Percentiles rank a stretch among this genome's conserved stretches.
Evolutionary conservation across 768 basidiomycete genomes (phyloP).

Genomic region (Aureoboletus auriporus): DNA sequence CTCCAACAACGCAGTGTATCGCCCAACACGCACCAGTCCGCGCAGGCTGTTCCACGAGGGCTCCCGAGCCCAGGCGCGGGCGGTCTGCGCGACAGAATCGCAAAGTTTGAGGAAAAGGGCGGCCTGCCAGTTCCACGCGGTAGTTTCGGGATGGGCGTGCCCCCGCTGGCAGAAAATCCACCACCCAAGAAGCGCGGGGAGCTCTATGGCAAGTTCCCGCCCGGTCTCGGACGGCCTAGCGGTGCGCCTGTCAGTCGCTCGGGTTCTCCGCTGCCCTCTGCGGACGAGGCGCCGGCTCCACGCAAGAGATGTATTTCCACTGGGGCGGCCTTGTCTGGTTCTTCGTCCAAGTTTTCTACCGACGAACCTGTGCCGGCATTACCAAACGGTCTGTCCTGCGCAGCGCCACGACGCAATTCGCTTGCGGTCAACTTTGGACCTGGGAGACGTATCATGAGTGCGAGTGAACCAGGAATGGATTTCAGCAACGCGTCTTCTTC

Average conservation of each 20-base stretch:
- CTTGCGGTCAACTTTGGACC: slow-evolving; percentile 22
- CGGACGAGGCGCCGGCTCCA: slow-evolving; percentile 16
- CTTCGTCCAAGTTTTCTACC: slow-evolving; percentile 4
- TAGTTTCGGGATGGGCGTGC: slow-evolving; percentile 66
- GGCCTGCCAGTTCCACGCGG: slow-evolving; percentile 72
- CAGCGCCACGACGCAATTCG: slow-evolving; percentile 26
- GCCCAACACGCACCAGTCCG: slow-evolving; percentile 29
- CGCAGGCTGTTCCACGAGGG: slow-evolving; percentile 29
- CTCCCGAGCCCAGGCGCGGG: slow-evolving; percentile 26
- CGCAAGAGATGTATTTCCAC: slow-evolving; percentile 30
- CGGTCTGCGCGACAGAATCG: slow-evolving; percentile 64
- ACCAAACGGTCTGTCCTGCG: slow-evolving; percentile 9
- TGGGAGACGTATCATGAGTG: slow-evolving; percentile 18
- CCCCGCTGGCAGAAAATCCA: slow-evolving; percentile 46
- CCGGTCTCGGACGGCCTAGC: slow-evolving; percentile 23
- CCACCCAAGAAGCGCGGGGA: slow-evolving; percentile 55
- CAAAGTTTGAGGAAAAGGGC: slow-evolving; percentile 76
- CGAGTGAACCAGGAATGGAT: slow-evolving; percentile 7
- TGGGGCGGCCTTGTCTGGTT: slow-evolving; percentile 17
- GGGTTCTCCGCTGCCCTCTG: slow-evolving; percentile 13
- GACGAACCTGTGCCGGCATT: slow-evolving; percentile 25
- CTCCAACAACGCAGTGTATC: slow-evolving; percentile 54
- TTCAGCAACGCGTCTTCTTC: slow-evolving; percentile 2
- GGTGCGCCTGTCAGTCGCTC: slow-evolving; percentile 15
- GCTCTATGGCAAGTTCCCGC: slow-evolving; percentile 72